These are phyloP conservation scores for Pestalotiopsis fici DNA, from an alignment of 2,329 filamentous ascomycete species.

Conservation along the genomic window DNA sequence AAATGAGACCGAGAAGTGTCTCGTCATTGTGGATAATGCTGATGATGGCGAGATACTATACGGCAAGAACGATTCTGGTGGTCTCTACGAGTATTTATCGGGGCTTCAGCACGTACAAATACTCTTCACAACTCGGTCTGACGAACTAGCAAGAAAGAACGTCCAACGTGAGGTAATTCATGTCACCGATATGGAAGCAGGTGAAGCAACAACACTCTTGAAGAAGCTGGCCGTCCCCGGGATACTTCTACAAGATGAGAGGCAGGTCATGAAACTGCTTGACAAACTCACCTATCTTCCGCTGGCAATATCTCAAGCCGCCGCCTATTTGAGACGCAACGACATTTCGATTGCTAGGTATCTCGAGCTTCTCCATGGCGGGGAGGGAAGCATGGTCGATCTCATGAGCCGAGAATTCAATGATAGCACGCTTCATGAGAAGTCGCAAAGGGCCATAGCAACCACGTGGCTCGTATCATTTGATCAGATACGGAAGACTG, in stretches of 20 bases:
- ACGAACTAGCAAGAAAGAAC: constrained; percentile 28
- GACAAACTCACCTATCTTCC: constrained; percentile 38
- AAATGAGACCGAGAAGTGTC: constrained; percentile 31
- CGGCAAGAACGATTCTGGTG: not conserved
- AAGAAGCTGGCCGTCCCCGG: constrained; percentile 21
- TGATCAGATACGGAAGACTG: constrained; percentile 29
- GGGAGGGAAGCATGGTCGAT: constrained; percentile 30
- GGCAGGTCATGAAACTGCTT: constrained; percentile 17
- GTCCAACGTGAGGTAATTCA: constrained; percentile 24
- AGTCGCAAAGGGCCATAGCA: constrained; percentile 33
- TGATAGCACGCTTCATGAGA: constrained; percentile 31
- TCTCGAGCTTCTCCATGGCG: constrained; percentile 29
- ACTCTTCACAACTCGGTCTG: constrained; percentile 37
- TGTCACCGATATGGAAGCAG: constrained; percentile 26
- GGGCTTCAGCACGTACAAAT: constrained; percentile 23
- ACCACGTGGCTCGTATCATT: constrained; percentile 43
- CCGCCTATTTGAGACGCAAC: constrained; percentile 36
- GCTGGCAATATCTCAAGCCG: constrained; percentile 39
- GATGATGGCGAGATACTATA: constrained; percentile 35
- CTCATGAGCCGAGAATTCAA: constrained; percentile 34
- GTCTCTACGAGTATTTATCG: not conserved
- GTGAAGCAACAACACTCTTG: constrained; percentile 27
- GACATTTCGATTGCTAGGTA: constrained; percentile 29
- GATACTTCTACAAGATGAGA: constrained; percentile 15
- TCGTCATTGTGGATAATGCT: constrained; percentile 43